Evolutionary conservation across 176 grass and related monocot genomes (phyloP).

Genomic region (Urochloa ruziziensis): DNA sequence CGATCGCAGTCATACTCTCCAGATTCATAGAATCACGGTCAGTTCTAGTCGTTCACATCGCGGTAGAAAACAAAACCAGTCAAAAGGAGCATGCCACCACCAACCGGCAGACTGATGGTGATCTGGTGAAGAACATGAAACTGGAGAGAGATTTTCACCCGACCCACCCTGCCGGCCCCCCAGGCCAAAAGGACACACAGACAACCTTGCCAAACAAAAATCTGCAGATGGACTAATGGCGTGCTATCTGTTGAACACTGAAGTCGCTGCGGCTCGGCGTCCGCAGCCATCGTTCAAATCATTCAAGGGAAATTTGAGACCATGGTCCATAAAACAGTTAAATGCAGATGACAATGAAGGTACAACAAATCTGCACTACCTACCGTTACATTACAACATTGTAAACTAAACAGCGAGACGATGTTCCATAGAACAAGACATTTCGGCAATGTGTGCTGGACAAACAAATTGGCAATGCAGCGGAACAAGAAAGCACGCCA

Average conservation of each 20-base stretch:
- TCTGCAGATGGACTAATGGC: neutral
- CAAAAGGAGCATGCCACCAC: slow-evolving; percentile 19
- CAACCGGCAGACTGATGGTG: neutral
- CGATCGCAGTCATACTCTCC: neutral
- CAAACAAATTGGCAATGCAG: neutral
- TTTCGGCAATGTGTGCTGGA: neutral
- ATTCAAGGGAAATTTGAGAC: neutral
- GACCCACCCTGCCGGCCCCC: neutral
- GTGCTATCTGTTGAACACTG: neutral
- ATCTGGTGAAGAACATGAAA: neutral
- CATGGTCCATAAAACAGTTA: too few species aligned
- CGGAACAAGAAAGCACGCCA: neutral
- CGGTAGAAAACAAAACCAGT: neutral
- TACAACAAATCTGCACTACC: neutral
- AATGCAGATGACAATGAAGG: neutral
- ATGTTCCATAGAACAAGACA: neutral
- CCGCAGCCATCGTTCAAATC: neutral
- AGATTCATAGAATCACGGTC: neutral
- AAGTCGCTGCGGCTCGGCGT: neutral
- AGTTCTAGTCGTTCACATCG: neutral
- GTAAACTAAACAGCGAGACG: neutral
- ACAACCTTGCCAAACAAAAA: neutral
- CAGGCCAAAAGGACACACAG: neutral
- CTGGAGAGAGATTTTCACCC: neutral
- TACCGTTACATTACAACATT: neutral